A percentile compares a stretch with the other conserved stretches of the same genome.
phyloP scores from a whole-genome alignment of 345 rosid species.

The Crucihimalaya himalaica region DNA sequence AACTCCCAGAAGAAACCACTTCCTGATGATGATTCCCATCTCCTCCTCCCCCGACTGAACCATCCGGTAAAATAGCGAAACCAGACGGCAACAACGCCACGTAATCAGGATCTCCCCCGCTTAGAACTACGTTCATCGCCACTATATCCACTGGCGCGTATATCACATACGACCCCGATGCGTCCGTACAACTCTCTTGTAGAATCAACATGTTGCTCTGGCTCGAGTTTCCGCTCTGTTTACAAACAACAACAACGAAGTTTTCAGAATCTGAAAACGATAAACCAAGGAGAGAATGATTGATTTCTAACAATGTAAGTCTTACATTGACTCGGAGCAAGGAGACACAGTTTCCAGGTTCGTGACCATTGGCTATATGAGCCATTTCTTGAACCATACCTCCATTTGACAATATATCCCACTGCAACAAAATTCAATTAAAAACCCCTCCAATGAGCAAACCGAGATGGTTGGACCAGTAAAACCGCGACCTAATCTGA shows the following conservation, averaged over 20 bases:
- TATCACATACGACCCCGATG: slow-evolving; percentile 89
- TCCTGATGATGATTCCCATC: slow-evolving; percentile 34
- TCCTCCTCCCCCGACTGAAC: slow-evolving; percentile 48
- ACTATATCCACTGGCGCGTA: slow-evolving; percentile 91
- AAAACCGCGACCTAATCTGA: too few species aligned
- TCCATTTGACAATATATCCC: slow-evolving; percentile 98
- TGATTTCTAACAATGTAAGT: background rate
- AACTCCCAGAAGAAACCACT: slow-evolving; percentile 26
- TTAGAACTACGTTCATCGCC: slow-evolving; percentile 84
- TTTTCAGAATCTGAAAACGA: background rate
- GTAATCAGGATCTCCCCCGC: slow-evolving; percentile 95
- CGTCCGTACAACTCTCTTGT: slow-evolving; percentile 90
- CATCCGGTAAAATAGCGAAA: slow-evolving; percentile 93
- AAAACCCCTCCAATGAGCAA: background rate
- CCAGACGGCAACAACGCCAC: slow-evolving; percentile 96
- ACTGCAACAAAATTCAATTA: slow-evolving; percentile 42
- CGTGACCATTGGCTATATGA: slow-evolving; percentile 94
- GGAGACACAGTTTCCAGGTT: slow-evolving; percentile 91
- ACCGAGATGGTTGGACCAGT: too few species aligned
- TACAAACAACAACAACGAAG: background rate
- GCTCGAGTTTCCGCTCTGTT: slow-evolving; percentile 82
- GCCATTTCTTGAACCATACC: slow-evolving; percentile 98
- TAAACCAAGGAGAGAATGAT: background rate
- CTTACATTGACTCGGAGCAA: slow-evolving; percentile 90
- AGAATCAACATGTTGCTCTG: slow-evolving; percentile 98